Base-by-base conservation (phyloP, 495 filamentous ascomycete genomes). In the Echria macrotheca region DNA sequence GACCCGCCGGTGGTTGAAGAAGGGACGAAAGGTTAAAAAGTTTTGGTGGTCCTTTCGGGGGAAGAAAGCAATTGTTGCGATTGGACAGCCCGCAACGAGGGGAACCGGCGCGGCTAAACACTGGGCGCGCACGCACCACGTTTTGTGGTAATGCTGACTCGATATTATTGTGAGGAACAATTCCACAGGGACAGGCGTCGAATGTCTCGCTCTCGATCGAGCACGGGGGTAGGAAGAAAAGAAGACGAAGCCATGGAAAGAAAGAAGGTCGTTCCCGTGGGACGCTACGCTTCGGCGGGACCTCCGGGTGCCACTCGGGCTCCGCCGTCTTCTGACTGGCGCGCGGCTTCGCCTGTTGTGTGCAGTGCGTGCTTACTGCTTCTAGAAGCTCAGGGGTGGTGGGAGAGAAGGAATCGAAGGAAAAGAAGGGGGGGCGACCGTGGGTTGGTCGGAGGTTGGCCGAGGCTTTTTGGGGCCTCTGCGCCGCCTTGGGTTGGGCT, bases 321-420 rank as follows among this genome's bases (percentile, higher is more conserved):
- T 26, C 23, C 41, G n/a, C n/a, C n/a, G 28, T 12, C 28, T 31
- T 6, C 28, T 31, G 28, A 12, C 19, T 21, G n/a, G 14, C 15
- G 38, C 14, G 38, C 12, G 22, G 12, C 18, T 26, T 22, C 41
- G 3, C 21, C n/a, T 28, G 41, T 28, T 29, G 15, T 5, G 35
- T 26, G 25, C 23, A 26, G 24, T 25, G 32, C 33, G 33, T 48
- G 33, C 46, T 48, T 48, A 31, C 46, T 48, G 22, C 46, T 48
- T 48, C 46, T 48, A 48, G 46, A 48, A 48, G 46, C 33, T 19
- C 44, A 32, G n/a, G n/a, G n/a, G n/a, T n/a, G n/a, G n/a, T n/a
- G n/a, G n/a, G n/a, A n/a, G n/a, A n/a, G n/a, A n/a, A n/a, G n/a
- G n/a, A n/a, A n/a, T n/a, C n/a, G n/a, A n/a, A n/a, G n/a, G 31